These are phyloP conservation scores for Yamadazyma sp. DNA, from an alignment of 1,139 yeast species.

Conservation along the genomic window DNA sequence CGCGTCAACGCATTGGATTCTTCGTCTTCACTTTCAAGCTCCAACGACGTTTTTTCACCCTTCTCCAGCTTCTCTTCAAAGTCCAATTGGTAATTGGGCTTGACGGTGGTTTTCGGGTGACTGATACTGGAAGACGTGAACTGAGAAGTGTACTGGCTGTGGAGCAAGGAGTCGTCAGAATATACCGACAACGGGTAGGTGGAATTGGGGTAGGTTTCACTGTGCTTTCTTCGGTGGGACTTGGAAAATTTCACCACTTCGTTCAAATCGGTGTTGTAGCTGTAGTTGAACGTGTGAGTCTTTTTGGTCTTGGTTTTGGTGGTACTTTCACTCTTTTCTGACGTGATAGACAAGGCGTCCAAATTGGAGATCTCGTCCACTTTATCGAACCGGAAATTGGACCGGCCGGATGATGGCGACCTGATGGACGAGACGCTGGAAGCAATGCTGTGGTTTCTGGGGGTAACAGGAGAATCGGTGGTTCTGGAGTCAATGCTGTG, in stretches of 20 bases:
- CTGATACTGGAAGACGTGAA: neutral
- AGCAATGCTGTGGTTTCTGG: slow-evolving; percentile 5
- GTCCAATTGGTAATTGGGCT: slow-evolving; percentile 7
- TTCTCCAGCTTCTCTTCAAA: neutral
- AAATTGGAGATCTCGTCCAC: slow-evolving; percentile 16
- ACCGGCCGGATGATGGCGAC: slow-evolving; percentile 6
- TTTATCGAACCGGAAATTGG: slow-evolving; percentile 8
- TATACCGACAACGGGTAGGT: slow-evolving; percentile 7
- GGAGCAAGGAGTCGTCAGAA: slow-evolving; percentile 4
- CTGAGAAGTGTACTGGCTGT: no score
- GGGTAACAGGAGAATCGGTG: no score
- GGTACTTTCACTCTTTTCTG: slow-evolving; percentile 9
- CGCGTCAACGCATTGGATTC: slow-evolving; percentile 15
- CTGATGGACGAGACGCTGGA: no score
- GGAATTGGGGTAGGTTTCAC: slow-evolving; percentile 3
- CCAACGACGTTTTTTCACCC: slow-evolving; percentile 7
- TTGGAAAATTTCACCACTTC: slow-evolving; percentile 10
- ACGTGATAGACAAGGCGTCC: slow-evolving; percentile 13
- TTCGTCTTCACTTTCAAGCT: slow-evolving; percentile 10
- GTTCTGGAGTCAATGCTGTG: slow-evolving; percentile 3
- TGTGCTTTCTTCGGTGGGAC: slow-evolving; percentile 5
- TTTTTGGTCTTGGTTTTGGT: slow-evolving; percentile 2
- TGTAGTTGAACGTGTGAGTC: slow-evolving; percentile 13
- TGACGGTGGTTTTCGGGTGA: neutral
- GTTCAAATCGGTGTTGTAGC: slow-evolving; percentile 14